A percentile compares a stretch with the other conserved stretches of the same genome.
phyloP scores from a whole-genome alignment of 1,139 yeast genomes.

The Saccharomycopsis crataegensis region DNA sequence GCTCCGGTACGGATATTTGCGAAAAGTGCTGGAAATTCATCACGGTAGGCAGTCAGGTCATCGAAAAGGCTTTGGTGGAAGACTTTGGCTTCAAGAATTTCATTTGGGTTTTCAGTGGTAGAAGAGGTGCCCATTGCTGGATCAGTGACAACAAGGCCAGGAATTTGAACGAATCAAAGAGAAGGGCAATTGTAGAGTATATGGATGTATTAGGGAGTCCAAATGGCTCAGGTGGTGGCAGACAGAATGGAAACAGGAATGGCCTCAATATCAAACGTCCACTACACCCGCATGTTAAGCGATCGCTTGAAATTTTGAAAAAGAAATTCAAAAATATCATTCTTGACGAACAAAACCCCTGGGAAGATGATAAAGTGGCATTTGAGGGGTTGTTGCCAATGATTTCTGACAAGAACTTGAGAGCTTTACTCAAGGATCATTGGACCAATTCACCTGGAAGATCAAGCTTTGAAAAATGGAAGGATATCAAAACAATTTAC shows the following conservation, averaged over 20 bases:
- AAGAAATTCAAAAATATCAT: slow-evolving; percentile 58
- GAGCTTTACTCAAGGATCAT: slow-evolving; percentile 46
- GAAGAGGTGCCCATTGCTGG: slow-evolving; percentile 99
- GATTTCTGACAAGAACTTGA: slow-evolving; percentile 52
- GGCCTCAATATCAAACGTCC: slow-evolving; percentile 62
- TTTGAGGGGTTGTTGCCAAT: slow-evolving; percentile 53
- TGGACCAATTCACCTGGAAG: slow-evolving; percentile 43
- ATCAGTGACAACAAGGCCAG: slow-evolving; percentile 83
- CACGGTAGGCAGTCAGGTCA: slow-evolving; percentile 72
- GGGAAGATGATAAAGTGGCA: slow-evolving; percentile 46
- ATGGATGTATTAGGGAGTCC: slow-evolving; percentile 49
- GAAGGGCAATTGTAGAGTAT: slow-evolving; percentile 78
- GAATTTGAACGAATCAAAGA: slow-evolving; percentile 56
- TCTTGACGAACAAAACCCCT: slow-evolving; percentile 80
- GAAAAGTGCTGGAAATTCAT: slow-evolving; percentile 90
- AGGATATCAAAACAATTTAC: slow-evolving; percentile 63
- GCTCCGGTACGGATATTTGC: slow-evolving; percentile 80
- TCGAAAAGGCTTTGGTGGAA: slow-evolving; percentile 64
- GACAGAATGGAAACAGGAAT: slow-evolving; percentile 38
- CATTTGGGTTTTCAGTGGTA: slow-evolving; percentile 95
- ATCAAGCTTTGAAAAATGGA: slow-evolving; percentile 64
- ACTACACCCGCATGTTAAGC: slow-evolving; percentile 77
- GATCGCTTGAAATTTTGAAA: slow-evolving; percentile 65
- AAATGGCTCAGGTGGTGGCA: slow-evolving; percentile 22
- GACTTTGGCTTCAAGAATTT: slow-evolving; percentile 87